Evolutionary conservation across 202 grass and related monocot species (phyloP).

Genomic region (Setaria viridis): DNA sequence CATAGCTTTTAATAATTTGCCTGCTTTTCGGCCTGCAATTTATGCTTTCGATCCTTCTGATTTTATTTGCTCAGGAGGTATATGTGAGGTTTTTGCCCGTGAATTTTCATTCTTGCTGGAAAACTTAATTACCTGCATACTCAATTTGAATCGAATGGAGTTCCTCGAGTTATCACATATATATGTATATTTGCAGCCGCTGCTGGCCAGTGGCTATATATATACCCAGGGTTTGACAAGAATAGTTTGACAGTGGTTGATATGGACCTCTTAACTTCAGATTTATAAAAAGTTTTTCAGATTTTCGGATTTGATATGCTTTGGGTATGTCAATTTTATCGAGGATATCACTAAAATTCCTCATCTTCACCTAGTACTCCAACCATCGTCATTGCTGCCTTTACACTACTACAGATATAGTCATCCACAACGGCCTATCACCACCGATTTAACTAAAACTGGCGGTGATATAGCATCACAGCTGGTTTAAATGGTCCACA

Average conservation of each 20-base stretch:
- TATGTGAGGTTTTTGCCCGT: neutral
- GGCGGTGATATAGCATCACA: too few species aligned
- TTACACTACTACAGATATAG: too few species aligned
- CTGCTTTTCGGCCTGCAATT: neutral
- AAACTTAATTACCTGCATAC: neutral
- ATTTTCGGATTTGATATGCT: neutral
- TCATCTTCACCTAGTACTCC: neutral
- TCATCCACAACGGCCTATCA: too few species aligned
- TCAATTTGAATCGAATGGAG: slow-evolving; percentile 2
- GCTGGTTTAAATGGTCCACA: too few species aligned
- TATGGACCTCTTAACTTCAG: neutral
- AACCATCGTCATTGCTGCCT: fast-evolving
- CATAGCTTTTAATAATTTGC: neutral
- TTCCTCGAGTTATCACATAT: neutral
- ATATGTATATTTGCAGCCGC: neutral
- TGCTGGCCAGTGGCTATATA: too few species aligned
- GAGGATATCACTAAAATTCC: neutral
- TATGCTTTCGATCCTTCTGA: slow-evolving; percentile 1
- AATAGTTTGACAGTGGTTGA: neutral
- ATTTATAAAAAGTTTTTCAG: neutral
- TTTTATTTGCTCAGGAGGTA: neutral
- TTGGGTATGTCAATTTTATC: neutral
- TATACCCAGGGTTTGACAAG: neutral
- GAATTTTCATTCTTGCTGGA: neutral
- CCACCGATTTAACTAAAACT: too few species aligned